A percentile compares a stretch with the other conserved stretches of the same genome.
Evolutionary conservation across 441 rosid genomes (phyloP).

Genomic region (Corymbia citriodora): DNA sequence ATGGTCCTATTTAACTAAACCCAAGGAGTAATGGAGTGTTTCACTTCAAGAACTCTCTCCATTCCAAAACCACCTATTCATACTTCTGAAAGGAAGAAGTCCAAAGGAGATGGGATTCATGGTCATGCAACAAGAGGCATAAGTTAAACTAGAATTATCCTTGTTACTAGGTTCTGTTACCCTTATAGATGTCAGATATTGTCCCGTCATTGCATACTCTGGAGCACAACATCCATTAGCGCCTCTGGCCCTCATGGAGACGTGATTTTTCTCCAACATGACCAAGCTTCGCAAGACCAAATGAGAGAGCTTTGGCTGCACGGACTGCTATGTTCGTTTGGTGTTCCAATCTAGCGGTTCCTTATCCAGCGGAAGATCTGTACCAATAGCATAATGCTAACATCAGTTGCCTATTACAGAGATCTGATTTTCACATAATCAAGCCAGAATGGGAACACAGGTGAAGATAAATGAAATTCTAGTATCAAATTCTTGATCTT

Average conservation of each 20-base stretch:
- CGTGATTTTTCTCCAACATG: constrained; percentile 2
- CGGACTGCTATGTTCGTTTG: not conserved
- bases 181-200: not conserved
- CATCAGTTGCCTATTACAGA: not conserved
- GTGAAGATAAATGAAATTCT: too few species aligned
- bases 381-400: not conserved
- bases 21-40: not conserved
- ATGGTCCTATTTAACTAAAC: not conserved
- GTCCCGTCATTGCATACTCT: constrained; percentile 5
- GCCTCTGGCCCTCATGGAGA: constrained; percentile 1
- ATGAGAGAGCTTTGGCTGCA: constrained; percentile 3
- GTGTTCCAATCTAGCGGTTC: constrained; percentile 6
- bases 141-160: not conserved
- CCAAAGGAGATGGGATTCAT: not conserved
- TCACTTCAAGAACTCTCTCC: not conserved
- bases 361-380: constrained; percentile 7
- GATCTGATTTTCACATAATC: not conserved
- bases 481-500: not conserved
- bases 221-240: constrained; percentile 3
- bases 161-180: not conserved
- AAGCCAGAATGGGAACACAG: not conserved
- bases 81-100: not conserved
- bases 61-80: not conserved
- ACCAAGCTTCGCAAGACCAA: constrained; percentile 3
- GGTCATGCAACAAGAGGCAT: not conserved